phyloP scores from a whole-genome alignment of 1,139 yeast species.

The Geotrichum bryndzae region DNA sequence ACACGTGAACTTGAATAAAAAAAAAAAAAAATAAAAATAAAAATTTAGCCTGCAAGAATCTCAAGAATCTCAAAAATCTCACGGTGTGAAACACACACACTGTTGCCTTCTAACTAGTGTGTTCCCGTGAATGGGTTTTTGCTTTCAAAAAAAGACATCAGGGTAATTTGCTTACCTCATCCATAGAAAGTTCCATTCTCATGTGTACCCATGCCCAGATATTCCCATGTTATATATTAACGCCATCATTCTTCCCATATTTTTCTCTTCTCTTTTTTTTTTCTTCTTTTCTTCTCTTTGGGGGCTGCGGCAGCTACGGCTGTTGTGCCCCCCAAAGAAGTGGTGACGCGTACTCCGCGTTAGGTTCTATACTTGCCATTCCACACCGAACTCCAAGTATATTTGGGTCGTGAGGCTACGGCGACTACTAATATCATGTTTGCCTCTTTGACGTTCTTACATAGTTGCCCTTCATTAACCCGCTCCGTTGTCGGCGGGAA shows the following conservation, averaged over 20 bases:
- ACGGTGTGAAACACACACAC: no score
- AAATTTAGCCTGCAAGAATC: no score
- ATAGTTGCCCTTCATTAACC: background rate
- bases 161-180: no score
- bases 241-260: background rate
- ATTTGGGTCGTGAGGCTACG: constrained; percentile 4
- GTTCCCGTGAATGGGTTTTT: no score
- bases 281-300: background rate
- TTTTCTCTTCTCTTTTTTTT: background rate
- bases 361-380: background rate
- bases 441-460: constrained; percentile 4
- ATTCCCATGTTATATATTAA: background rate
- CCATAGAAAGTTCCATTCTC: background rate
- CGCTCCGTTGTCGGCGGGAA: background rate
- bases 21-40: no score
- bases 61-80: no score
- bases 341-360: background rate
- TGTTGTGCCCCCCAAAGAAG: background rate
- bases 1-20: no score
- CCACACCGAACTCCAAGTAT: background rate
- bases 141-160: no score
- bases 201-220: background rate
- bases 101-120: no score
- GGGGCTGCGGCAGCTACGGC: background rate
- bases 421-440: background rate